Percentiles rank a stretch among this genome's conserved stretches.
phyloP scores from a whole-genome alignment of 2,329 filamentous ascomycete genomes.

The Mollisiaceae sp. region DNA sequence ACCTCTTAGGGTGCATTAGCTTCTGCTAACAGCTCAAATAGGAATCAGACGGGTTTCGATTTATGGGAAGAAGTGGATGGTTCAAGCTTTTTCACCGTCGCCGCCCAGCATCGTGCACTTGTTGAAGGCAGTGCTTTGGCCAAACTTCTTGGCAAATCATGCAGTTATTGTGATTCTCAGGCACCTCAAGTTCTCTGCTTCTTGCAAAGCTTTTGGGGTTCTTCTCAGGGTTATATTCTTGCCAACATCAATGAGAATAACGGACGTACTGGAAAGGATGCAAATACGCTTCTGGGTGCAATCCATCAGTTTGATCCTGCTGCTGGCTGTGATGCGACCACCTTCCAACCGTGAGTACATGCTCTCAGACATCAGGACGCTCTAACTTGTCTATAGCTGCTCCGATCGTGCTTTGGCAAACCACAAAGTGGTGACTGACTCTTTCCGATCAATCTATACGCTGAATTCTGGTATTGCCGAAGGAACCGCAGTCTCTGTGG shows the following conservation, averaged over 20 bases:
- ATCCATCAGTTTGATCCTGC: conserved; percentile 74
- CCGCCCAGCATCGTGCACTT: conserved; percentile 71
- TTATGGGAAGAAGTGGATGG: conserved; percentile 84
- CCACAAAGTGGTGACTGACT: conserved; percentile 76
- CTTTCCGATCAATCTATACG: conserved; percentile 72
- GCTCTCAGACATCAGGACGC: neutral
- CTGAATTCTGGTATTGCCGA: conserved; percentile 70
- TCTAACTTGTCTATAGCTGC: conserved; percentile 33
- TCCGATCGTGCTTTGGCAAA: conserved; percentile 67
- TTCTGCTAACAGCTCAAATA: conserved; percentile 18
- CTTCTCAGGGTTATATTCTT: conserved; percentile 61
- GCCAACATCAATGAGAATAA: conserved; percentile 71
- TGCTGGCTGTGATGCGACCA: conserved; percentile 69
- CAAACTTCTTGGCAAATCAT: conserved; percentile 63
- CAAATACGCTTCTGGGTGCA: conserved; percentile 69
- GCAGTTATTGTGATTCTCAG: conserved; percentile 63
- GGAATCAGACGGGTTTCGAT: conserved; percentile 67
- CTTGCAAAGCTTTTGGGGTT: conserved; percentile 74
- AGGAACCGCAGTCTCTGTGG: conserved; percentile 65
- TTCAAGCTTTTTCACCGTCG: conserved; percentile 79
- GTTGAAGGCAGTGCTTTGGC: conserved; percentile 72
- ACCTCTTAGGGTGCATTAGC: neutral
- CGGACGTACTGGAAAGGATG: conserved; percentile 71
- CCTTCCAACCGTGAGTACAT: conserved; percentile 72
- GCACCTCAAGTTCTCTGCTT: conserved; percentile 77